Base-by-base conservation (phyloP, 192 early-diverging fungal species). In the Funneliformis mosseae region DNA sequence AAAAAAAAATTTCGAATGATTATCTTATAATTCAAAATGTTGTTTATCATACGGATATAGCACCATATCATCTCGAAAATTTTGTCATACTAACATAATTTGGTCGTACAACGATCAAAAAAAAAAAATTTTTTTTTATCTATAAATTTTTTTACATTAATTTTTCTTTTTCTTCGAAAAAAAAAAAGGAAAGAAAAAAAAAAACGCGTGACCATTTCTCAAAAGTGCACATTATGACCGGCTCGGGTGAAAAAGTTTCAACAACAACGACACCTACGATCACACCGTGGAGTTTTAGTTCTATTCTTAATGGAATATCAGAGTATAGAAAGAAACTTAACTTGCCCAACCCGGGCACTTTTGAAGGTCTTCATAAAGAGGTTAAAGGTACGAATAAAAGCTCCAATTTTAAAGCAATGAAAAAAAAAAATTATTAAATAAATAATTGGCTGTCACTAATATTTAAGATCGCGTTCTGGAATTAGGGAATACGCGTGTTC, bases 351-450 rank as follows among this genome's bases (percentile, higher is more conserved):
- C 95, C 95, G 25, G 96, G 95, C 76, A 91, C 84, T 76, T 96
- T 90, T 81, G 96, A 97, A 85, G 87, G 89, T 77, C 84, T 95
- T 81, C 95, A 94, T 87, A 80, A 91, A 48, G 95, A 96, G 86
- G 86, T 88, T 43, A 95, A 94, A 85, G 84, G 96, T 97, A 84
- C 28, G 86, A 84, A 25, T 33, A 14, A 69, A 66, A 33, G 28
- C 33, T 33, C 33, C 33, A 25, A 9, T 50, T 43, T 43, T 50
- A 55, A n/a, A 18, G 11, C 55, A 21, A 9, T 18, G 68, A 70
- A 39, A 43, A 21, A 43, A 39, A 4, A 0, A 25, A 9, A 28
- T 8, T 42, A 74, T 14, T 74, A 10, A 7, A 38, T 18, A 8
- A 16, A 39, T 21, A 42, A 39, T 18, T 27, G 14, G 27, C 12